phyloP scores from a whole-genome alignment of 148 eudicot genomes.

The Persicaria maculosa region DNA sequence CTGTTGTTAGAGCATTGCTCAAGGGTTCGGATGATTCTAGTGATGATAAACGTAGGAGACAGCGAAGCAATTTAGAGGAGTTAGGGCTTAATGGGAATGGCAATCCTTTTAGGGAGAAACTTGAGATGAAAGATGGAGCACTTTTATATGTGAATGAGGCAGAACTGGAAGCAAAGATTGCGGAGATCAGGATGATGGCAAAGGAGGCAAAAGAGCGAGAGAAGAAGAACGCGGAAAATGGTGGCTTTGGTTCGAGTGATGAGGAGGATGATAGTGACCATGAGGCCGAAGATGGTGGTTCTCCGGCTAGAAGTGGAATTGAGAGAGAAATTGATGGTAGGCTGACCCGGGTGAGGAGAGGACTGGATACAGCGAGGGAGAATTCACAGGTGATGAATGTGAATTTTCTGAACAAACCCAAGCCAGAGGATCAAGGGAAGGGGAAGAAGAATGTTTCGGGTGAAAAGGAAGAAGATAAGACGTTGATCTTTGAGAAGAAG shows the following conservation, averaged over 20 bases:
- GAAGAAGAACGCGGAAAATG: slow-evolving; percentile 25
- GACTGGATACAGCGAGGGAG: slow-evolving; percentile 20
- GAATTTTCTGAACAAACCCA: slow-evolving; percentile 19
- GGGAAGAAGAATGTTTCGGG: slow-evolving; percentile 21
- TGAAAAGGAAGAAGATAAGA: slow-evolving; percentile 23
- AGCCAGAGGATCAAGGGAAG: slow-evolving; percentile 16
- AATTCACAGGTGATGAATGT: slow-evolving; percentile 22
- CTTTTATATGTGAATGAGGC: slow-evolving; percentile 25
- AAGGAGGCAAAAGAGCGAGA: slow-evolving; percentile 62
- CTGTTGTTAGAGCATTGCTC: slow-evolving; percentile 47
- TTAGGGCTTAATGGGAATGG: slow-evolving; percentile 19
- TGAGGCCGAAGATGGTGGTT: slow-evolving; percentile 29
- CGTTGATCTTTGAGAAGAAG: slow-evolving; percentile 47
- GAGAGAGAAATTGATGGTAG: slow-evolving; percentile 52
- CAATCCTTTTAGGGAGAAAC: slow-evolving; percentile 1
- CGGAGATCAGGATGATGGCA: slow-evolving; percentile 73
- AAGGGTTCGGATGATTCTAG: slow-evolving; percentile 32
- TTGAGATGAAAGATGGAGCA: slow-evolving; percentile 17
- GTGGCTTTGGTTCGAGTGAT: slow-evolving; percentile 15
- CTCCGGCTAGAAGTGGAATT: slow-evolving; percentile 31
- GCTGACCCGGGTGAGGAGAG: slow-evolving; percentile 35
- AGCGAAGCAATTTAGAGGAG: slow-evolving; percentile 20
- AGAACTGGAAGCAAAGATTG: slow-evolving; percentile 46
- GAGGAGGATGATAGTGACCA: slow-evolving; percentile 32
- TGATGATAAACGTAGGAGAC: slow-evolving; percentile 22